These are phyloP conservation scores for Polygonum maritimum DNA, from an alignment of 148 eudicot genomes.

Conservation along the genomic window DNA sequence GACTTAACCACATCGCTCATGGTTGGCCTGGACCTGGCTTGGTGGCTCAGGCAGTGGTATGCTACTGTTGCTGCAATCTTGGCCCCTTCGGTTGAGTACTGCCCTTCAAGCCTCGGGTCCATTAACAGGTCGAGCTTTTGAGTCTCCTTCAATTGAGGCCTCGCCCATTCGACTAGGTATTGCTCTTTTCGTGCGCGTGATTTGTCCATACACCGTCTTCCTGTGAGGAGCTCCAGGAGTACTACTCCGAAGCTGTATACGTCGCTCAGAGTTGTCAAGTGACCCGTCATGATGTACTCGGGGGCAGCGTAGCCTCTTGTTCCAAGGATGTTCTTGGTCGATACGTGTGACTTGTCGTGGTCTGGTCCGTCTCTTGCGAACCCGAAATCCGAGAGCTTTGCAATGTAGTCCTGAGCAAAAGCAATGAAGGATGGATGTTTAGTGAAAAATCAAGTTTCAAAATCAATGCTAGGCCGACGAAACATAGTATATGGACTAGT, in stretches of 20 bases:
- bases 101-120: slow-evolving; percentile 61
- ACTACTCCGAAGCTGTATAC: slow-evolving; percentile 70
- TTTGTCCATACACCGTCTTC: slow-evolving; percentile 49
- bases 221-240: slow-evolving; percentile 48
- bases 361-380: slow-evolving; percentile 16
- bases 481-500: background rate
- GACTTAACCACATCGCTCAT: slow-evolving; percentile 12
- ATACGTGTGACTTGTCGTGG: slow-evolving; percentile 1
- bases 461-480: background rate
- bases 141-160: slow-evolving; percentile 43
- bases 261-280: slow-evolving; percentile 61
- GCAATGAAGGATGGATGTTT: background rate
- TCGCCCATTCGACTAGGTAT: slow-evolving; percentile 51
- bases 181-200: slow-evolving; percentile 39
- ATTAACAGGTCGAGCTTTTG: slow-evolving; percentile 33
- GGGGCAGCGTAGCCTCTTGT: slow-evolving; percentile 15
- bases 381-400: slow-evolving; percentile 17
- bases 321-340: slow-evolving; percentile 10
- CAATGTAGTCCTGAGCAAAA: slow-evolving; percentile 8
- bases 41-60: slow-evolving; percentile 15
- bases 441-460: background rate
- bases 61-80: slow-evolving; percentile 13
- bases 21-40: slow-evolving; percentile 11
- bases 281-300: slow-evolving; percentile 24
- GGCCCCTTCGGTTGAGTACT: slow-evolving; percentile 29